phyloP scores from a whole-genome alignment of 2,329 filamentous ascomycete species.

The Paradendryphiella salina region DNA sequence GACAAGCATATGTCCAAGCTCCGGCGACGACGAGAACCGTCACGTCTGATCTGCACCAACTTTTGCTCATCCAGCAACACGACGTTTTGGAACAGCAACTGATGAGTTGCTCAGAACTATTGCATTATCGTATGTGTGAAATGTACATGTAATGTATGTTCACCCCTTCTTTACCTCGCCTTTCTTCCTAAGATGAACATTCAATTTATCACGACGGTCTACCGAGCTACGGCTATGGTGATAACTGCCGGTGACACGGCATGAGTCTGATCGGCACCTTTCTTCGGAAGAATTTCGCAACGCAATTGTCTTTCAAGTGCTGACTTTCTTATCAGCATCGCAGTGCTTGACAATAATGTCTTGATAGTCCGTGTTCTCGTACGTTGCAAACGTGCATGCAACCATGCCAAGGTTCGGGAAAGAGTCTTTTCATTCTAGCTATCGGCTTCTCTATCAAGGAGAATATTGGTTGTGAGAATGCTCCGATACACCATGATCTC shows the following conservation, averaged over 20 bases:
- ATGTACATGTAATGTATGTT: constrained; percentile 1
- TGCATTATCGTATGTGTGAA: neutral
- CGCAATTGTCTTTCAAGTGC: constrained; percentile 1
- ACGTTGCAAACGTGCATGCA: neutral
- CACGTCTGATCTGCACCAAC: constrained; percentile 37
- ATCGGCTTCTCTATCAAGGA: neutral
- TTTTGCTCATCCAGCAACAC: constrained; percentile 6
- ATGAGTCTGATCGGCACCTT: constrained; percentile 40
- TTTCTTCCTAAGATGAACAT: constrained; percentile 48
- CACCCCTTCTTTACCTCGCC: neutral
- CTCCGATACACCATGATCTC: too few species aligned
- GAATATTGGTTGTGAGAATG: too few species aligned
- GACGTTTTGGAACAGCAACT: constrained; percentile 7
- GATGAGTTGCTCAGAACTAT: constrained; percentile 9
- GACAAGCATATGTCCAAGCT: constrained; percentile 99
- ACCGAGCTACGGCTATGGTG: constrained; percentile 81
- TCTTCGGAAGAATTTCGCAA: neutral
- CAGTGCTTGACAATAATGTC: neutral
- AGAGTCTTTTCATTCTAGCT: neutral
- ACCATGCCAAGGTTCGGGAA: neutral
- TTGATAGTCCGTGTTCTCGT: neutral
- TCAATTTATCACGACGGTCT: constrained; percentile 77
- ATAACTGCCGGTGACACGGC: constrained; percentile 78
- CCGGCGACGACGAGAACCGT: constrained; percentile 54
- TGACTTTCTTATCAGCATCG: constrained; percentile 8